Percentiles rank a stretch among this genome's conserved stretches.
phyloP scores from a whole-genome alignment of 345 rosid genomes.

The Populus pruinosa region DNA sequence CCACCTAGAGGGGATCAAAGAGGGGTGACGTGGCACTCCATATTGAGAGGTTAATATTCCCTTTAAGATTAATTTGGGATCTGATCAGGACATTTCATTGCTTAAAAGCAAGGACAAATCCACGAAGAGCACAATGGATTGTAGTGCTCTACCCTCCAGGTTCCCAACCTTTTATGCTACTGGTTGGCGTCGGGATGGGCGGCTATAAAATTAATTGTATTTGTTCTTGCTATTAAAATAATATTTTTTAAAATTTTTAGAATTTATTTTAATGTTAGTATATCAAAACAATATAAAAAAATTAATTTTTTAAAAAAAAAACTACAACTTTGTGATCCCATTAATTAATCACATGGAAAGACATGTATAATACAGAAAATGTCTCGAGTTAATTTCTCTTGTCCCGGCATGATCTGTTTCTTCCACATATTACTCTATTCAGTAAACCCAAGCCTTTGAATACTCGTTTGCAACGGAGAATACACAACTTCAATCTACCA shows the following conservation, averaged over 20 bases:
- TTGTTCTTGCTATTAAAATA: too few relatives aligned
- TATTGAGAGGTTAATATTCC: constrained; percentile 17
- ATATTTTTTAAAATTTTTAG: too few relatives aligned
- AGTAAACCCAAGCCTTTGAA: too few relatives aligned
- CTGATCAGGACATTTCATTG: background rate
- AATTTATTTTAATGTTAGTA: too few relatives aligned
- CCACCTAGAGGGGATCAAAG: background rate
- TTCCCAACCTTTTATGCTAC: background rate
- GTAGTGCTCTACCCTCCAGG: too few relatives aligned
- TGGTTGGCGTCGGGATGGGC: background rate
- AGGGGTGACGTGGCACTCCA: constrained; percentile 26
- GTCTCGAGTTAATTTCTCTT: too few relatives aligned
- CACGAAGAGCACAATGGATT: background rate
- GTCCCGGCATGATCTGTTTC: too few relatives aligned
- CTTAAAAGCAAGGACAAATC: background rate
- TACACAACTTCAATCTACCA: background rate
- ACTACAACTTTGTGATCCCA: background rate
- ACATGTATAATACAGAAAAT: background rate
- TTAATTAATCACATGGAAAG: background rate
- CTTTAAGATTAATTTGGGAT: background rate
- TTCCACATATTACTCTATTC: too few relatives aligned
- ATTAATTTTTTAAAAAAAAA: too few relatives aligned
- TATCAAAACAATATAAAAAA: too few relatives aligned
- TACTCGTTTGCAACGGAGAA: background rate
- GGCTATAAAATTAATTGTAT: too few relatives aligned